A percentile compares a stretch with the other conserved stretches of the same genome.
phyloP scores from a whole-genome alignment of 345 rosid species.

The Corymbia maculata region DNA sequence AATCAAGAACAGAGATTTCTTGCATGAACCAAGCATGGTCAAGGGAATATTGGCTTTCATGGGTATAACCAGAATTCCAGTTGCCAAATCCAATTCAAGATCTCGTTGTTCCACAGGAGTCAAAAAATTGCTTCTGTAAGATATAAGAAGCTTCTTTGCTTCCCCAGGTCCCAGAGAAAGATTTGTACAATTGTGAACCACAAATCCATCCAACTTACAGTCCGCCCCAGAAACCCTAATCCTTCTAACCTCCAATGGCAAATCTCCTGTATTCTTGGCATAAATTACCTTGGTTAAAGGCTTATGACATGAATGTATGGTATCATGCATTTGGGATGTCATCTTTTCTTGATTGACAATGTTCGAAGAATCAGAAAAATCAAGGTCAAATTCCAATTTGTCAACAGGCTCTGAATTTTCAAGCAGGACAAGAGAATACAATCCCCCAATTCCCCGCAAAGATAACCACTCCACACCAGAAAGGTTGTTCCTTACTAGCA shows the following conservation, averaged over 20 bases:
- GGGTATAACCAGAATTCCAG: constrained; percentile 57
- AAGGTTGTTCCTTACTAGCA: constrained; percentile 55
- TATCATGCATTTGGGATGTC: not conserved
- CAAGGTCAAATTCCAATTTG: constrained; percentile 44
- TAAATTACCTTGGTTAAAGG: constrained; percentile 47
- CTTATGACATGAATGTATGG: constrained; percentile 21
- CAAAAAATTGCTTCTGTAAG: constrained; percentile 44
- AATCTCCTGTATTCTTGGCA: constrained; percentile 55
- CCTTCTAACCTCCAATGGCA: constrained; percentile 48
- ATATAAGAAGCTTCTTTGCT: constrained; percentile 43
- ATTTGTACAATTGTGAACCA: constrained; percentile 43
- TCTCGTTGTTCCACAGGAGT: constrained; percentile 33
- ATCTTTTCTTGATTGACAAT: constrained; percentile 32
- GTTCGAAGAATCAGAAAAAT: constrained; percentile 22
- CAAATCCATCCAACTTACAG: constrained; percentile 46
- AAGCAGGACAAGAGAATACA: constrained; percentile 30
- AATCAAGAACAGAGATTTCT: constrained; percentile 49
- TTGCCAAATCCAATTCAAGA: constrained; percentile 45
- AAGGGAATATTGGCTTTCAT: constrained; percentile 61
- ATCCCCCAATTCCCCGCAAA: constrained; percentile 53
- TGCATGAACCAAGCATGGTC: constrained; percentile 46
- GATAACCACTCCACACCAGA: constrained; percentile 76
- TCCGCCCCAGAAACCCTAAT: constrained; percentile 46
- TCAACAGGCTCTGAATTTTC: constrained; percentile 46
- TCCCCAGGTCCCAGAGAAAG: constrained; percentile 57